Base-by-base conservation (phyloP, 2,329 filamentous ascomycete genomes). In the Mariannaea sp. region DNA sequence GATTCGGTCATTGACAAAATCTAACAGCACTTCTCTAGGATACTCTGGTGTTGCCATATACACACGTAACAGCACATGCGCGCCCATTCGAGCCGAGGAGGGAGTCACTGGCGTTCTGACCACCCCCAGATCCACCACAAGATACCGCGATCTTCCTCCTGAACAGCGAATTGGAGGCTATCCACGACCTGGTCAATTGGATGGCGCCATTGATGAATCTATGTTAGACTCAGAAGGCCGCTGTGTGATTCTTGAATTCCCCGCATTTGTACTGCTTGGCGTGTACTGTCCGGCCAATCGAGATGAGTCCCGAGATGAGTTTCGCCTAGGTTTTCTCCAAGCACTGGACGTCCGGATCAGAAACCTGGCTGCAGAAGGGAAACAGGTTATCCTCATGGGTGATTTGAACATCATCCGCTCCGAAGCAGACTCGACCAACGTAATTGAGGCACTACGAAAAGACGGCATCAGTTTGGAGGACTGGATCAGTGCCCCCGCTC, bases 41-140 rank as follows among this genome's bases (percentile, higher is more conserved):
- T 99, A 97, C 70, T 96, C 93, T 20, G 94, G 94, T 2, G 93
- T 99, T 2, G 94, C 88, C 3, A 91, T 99, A 29, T 99, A 97
- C 73, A 97, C 92, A 1, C 84, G 91, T n/a, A 94, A 89, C 68
- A 81, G 88, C 4, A 87, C 83, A 29, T 97, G 94, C 71, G 84
- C 86, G 3, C 94, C 94, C 0, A 89, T 97, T 20, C 85, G 88
- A 55, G 93, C 92, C 3, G 94, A 99, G 73, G 93, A 97, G 75
- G 94, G 94, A n/a, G 80, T 99, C 48, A 88, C 91, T 0, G 94
- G 94, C 13, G 77, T 90, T 5, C 81, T 97, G 12, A 86, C 82
- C 38, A 83, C 87, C 5, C 89, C 91, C 0, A 88, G 84, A 62
- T 88, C 88, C 1, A 79, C 83, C 2, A 85, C 78, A 3, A 80